A percentile compares a stretch with the other conserved stretches of the same genome.
These are phyloP conservation scores for Hymenoscyphus linearis DNA, from an alignment of 2,329 filamentous ascomycete genomes.

Conservation along the genomic window DNA sequence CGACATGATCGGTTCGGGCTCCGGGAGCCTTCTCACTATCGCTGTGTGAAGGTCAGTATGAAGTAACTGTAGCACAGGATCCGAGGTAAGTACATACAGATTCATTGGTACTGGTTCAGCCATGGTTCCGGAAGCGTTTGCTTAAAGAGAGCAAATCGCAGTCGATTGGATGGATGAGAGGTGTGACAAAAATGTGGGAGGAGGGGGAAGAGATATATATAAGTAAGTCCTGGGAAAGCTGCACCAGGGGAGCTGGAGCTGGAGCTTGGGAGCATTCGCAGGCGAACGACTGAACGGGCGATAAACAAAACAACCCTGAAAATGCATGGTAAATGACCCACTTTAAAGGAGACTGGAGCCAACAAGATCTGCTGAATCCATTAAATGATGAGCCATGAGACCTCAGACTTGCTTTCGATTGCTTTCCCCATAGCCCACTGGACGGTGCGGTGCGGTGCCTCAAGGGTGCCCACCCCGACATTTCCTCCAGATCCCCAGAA, in stretches of 20 bases:
- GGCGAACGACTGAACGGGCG: neutral
- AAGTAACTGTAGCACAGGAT: neutral
- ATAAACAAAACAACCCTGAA: neutral
- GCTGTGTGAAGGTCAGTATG: neutral
- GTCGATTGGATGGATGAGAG: neutral
- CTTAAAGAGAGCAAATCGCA: neutral
- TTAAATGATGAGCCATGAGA: neutral
- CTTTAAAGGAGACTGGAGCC: neutral
- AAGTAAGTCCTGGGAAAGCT: neutral
- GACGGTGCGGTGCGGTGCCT: no score
- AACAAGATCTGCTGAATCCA: no score
- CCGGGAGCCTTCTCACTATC: constrained; percentile 1
- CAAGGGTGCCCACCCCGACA: neutral
- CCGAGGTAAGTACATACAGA: neutral
- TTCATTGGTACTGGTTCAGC: neutral
- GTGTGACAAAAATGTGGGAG: neutral
- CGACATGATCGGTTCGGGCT: constrained; percentile 13
- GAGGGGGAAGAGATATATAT: neutral
- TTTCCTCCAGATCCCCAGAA: neutral
- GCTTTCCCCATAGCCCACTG: neutral
- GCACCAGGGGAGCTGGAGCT: no score
- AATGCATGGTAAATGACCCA: neutral
- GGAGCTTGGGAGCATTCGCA: neutral
- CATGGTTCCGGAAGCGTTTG: neutral
- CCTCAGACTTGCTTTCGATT: neutral